Evolutionary conservation across 2,329 filamentous ascomycete genomes (phyloP), one percentile per base, ranked within the genome.

Genomic region (Ophiognomonia clavigignenti-juglandacearum): DNA sequence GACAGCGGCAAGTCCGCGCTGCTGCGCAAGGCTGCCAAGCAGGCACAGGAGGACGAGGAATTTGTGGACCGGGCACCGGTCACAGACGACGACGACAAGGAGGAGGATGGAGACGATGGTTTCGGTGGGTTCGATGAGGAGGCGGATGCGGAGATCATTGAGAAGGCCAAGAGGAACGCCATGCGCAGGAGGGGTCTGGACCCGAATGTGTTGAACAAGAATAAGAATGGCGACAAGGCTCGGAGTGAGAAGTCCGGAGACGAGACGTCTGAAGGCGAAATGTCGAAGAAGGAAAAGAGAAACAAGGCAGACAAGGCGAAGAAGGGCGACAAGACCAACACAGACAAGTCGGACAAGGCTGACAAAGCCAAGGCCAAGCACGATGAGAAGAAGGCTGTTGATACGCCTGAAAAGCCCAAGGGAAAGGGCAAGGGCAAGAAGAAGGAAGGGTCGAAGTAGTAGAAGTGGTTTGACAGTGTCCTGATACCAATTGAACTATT

Each of bases 81-180:
- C 47, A 62, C 70, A 11, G 63, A 62, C 39, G 64, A 73, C 38
- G 63, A 67, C 6, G 42, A 37, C 14, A 68, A 72, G 24, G 69
- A 70, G 11, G 64, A 75, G 38, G 65, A 74, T 20, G 59, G 61
- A 4, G 61, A 64, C 16, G 78, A 80, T 50, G 71, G 71, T 40
- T 91, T 91, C 62, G 85, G 82, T 42, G 84, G 78, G 2, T 92
- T 87, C 61, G 81, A 90, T 51, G 85, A 89, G 0, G 80, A 84
- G 0, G 84, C 83, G 61, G 88, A 92, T 60, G 66, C 75, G 56
- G 75, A 81, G 56, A 83, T 85, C 61, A 88, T 91, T 36, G 77
- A 85, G 59, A 80, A 81, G 57, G 85, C 82, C n/a, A 82, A 83
- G 71, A 78, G 80, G 55, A 88, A 85, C 59, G 78, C 82, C 50